These are phyloP conservation scores for Acidiella bohemica DNA, from an alignment of 495 filamentous ascomycete genomes.

Conservation along the genomic window DNA sequence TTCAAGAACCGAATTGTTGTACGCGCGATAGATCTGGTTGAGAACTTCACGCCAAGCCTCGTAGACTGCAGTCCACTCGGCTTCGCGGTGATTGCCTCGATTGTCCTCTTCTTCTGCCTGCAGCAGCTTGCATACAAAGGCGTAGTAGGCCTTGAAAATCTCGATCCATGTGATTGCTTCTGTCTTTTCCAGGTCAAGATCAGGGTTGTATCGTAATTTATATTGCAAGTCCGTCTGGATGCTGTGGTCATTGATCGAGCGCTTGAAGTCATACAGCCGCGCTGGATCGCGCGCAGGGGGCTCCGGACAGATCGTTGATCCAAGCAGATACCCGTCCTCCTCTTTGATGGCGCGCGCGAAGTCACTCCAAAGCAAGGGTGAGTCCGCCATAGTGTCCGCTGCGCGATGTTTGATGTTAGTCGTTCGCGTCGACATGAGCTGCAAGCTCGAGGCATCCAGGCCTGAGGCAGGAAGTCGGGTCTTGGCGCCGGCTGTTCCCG, in stretches of 20 bases:
- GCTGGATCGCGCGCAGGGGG: slow-evolving; percentile 40
- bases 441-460: background rate
- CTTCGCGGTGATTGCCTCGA: slow-evolving; percentile 25
- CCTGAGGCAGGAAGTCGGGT: background rate
- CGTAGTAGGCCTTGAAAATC: slow-evolving; percentile 73
- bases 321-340: slow-evolving; percentile 48
- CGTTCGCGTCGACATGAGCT: too few relatives aligned
- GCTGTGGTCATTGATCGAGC: slow-evolving; percentile 43
- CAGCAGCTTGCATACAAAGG: slow-evolving; percentile 46
- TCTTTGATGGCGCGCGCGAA: slow-evolving; percentile 32
- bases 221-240: slow-evolving; percentile 46
- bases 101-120: slow-evolving; percentile 28
- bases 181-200: slow-evolving; percentile 40
- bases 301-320: slow-evolving; percentile 55
- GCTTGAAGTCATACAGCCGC: slow-evolving; percentile 47
- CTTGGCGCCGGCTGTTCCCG: slow-evolving; percentile 7
- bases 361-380: slow-evolving; percentile 45
- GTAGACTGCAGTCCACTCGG: slow-evolving; percentile 62
- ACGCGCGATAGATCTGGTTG: slow-evolving; percentile 57
- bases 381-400: too few relatives aligned
- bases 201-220: slow-evolving; percentile 43
- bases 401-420: too few relatives aligned
- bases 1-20: slow-evolving; percentile 52
- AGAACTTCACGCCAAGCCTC: slow-evolving; percentile 71
- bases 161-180: slow-evolving; percentile 69